These are phyloP conservation scores for Clitoria ternatea DNA, from an alignment of 306 rosid genomes.

Conservation along the genomic window DNA sequence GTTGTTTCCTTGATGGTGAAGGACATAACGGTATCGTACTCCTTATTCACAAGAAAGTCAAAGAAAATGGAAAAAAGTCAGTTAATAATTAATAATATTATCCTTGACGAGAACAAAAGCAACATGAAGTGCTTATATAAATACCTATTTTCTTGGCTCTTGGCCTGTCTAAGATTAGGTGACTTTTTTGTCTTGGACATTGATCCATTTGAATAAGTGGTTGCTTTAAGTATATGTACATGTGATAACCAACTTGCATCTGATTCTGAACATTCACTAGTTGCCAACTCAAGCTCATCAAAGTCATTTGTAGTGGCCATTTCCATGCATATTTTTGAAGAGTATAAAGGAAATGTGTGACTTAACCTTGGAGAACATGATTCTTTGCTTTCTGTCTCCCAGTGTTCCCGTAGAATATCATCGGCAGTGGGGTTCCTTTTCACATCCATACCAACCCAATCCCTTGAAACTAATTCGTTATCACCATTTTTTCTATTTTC, in stretches of 20 bases:
- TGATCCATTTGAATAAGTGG: constrained; percentile 35
- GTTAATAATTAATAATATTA: background rate
- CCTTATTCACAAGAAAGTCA: constrained; percentile 33
- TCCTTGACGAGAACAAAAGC: constrained; percentile 8
- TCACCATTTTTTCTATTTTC: constrained; percentile 47
- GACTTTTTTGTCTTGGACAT: constrained; percentile 49
- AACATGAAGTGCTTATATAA: background rate
- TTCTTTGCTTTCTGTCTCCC: constrained; percentile 47
- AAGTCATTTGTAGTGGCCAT: constrained; percentile 42
- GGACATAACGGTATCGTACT: constrained; percentile 61
- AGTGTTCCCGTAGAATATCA: constrained; percentile 38
- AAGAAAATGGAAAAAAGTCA: background rate
- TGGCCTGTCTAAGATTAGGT: constrained; percentile 24
- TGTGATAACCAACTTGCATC: constrained; percentile 58
- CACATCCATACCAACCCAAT: constrained; percentile 41
- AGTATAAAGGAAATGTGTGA: constrained; percentile 33
- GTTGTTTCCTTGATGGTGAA: constrained; percentile 53
- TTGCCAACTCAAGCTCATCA: constrained; percentile 68
- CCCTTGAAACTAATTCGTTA: constrained; percentile 46
- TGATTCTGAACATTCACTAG: constrained; percentile 78
- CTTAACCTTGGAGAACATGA: constrained; percentile 42
- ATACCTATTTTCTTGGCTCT: constrained; percentile 67
- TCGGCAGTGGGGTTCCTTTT: constrained; percentile 38
- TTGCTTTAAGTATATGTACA: constrained; percentile 31
- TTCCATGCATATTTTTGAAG: constrained; percentile 43